A percentile compares a stretch with the other conserved stretches of the same genome.
These are phyloP conservation scores for Blastobotrys raffinosifermentans DNA, from an alignment of 1,139 yeast species.

Conservation along the genomic window DNA sequence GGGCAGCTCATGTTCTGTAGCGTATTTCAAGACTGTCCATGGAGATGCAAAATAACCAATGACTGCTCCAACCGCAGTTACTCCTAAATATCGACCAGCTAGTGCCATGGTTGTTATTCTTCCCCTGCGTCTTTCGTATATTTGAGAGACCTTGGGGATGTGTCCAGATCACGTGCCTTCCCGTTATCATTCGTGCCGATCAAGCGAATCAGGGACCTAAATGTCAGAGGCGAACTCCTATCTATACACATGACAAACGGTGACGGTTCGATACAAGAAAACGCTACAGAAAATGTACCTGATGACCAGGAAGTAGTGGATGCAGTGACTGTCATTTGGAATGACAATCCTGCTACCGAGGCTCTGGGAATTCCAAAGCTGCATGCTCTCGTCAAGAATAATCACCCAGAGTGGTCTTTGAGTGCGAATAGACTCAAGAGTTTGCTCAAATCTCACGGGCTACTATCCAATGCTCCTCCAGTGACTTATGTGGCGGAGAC, in stretches of 20 bases:
- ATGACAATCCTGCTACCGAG: conserved; percentile 59
- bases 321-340: conserved; percentile 60
- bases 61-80: conserved; percentile 6
- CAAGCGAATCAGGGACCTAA: too few relatives aligned
- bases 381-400: conserved; percentile 44
- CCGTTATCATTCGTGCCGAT: too few relatives aligned
- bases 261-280: too few relatives aligned
- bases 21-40: conserved; percentile 5
- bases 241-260: too few relatives aligned
- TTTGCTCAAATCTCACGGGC: conserved; percentile 47
- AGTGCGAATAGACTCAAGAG: conserved; percentile 53
- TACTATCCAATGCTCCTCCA: conserved; percentile 37
- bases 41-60: conserved; percentile 12
- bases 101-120: too few relatives aligned
- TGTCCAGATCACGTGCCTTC: too few relatives aligned
- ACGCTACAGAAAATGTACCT: too few relatives aligned
- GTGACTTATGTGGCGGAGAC: conserved; percentile 39
- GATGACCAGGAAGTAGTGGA: conserved; percentile 60
- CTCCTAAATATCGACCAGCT: conserved; percentile 1
- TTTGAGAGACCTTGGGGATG: conserved; percentile 8
- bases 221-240: too few relatives aligned
- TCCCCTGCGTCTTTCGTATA: too few relatives aligned
- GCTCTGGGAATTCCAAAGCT: conserved; percentile 51
- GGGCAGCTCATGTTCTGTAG: conserved; percentile 11
- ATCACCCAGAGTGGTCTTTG: conserved; percentile 57